These are phyloP conservation scores for Lipomyces lipofer DNA, from an alignment of 805 yeast genomes.

Conservation along the genomic window DNA sequence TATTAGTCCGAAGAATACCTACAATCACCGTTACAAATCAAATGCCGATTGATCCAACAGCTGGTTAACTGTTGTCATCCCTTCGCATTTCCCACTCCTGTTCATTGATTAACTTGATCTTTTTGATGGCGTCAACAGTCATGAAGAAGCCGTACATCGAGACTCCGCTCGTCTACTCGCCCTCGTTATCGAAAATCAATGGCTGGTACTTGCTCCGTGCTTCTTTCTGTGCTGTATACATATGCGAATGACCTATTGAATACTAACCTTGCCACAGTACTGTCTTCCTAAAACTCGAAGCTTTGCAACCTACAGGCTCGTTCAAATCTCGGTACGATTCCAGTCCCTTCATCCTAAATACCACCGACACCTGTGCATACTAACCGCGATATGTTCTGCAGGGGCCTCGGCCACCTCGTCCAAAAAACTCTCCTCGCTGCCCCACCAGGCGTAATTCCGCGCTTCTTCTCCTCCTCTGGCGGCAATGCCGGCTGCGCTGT, in stretches of 20 bases:
- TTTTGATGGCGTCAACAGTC: not conserved
- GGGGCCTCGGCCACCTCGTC: slow-evolving; percentile 89
- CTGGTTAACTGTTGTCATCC: too few relatives aligned
- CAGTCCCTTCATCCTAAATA: too few relatives aligned
- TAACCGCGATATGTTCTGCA: not conserved
- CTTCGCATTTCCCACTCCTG: too few relatives aligned
- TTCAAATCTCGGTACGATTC: slow-evolving; percentile 66
- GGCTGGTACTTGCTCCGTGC: slow-evolving; percentile 56
- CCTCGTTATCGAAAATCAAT: slow-evolving; percentile 67
- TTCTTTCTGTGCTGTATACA: too few relatives aligned
- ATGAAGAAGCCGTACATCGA: slow-evolving; percentile 16
- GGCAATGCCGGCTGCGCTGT: slow-evolving; percentile 98
- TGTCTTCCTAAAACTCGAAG: slow-evolving; percentile 79
- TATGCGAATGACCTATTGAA: not conserved
- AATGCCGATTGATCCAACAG: too few relatives aligned
- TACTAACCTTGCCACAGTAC: slow-evolving; percentile 38
- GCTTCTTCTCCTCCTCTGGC: slow-evolving; percentile 84
- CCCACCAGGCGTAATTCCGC: slow-evolving; percentile 34
- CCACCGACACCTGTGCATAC: too few relatives aligned
- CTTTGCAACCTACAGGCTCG: slow-evolving; percentile 84
- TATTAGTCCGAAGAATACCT: too few relatives aligned
- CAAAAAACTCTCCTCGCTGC: slow-evolving; percentile 35
- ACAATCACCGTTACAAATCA: too few relatives aligned
- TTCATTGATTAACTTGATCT: too few relatives aligned
- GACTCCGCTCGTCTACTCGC: slow-evolving; percentile 74